A percentile compares a stretch with the other conserved stretches of the same genome.
Conservation (phyloP, 2,329 filamentous ascomycete genomes). For the Exophiala aquamarina region DNA sequence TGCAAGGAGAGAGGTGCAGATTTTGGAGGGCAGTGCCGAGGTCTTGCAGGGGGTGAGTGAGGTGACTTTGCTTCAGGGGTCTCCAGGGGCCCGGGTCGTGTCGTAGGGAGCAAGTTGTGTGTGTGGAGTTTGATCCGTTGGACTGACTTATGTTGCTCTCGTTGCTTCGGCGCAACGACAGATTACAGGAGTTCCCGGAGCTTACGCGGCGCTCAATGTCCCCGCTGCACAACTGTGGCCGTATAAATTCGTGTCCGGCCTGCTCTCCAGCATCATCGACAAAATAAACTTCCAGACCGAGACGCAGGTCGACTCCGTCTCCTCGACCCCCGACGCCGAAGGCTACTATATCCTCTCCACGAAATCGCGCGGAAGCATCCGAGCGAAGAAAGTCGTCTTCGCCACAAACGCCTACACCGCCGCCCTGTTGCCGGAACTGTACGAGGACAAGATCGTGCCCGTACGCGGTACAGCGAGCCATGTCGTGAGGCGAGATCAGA, state of each 20-base stretch:
- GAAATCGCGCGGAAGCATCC: conserved; percentile 41
- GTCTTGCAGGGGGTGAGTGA: no score
- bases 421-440: conserved; percentile 54
- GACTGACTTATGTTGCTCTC: no score
- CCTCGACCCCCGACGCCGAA: conserved; percentile 25
- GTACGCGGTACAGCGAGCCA: conserved; percentile 57
- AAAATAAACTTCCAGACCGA: conserved; percentile 37
- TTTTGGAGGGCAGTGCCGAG: no score
- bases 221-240: conserved; percentile 36
- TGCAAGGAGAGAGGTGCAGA: no score
- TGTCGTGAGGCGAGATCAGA: conserved; percentile 26
- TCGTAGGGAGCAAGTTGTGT: no score
- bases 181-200: conserved; percentile 17
- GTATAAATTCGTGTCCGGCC: conserved; percentile 32
- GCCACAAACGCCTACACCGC: conserved; percentile 57
- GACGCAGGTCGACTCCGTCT: conserved; percentile 43
- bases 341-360: conserved; percentile 48
- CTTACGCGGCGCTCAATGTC: conserved; percentile 30
- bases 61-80: no score
- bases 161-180: no score
- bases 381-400: conserved; percentile 54
- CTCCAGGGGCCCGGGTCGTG: no score
- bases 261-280: conserved; percentile 41
- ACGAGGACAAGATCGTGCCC: conserved; percentile 71
- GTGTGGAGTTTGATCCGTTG: no score